Conservation (phyloP, 2,329 filamentous ascomycete species). For the Arthrobotrys megalospora region DNA sequence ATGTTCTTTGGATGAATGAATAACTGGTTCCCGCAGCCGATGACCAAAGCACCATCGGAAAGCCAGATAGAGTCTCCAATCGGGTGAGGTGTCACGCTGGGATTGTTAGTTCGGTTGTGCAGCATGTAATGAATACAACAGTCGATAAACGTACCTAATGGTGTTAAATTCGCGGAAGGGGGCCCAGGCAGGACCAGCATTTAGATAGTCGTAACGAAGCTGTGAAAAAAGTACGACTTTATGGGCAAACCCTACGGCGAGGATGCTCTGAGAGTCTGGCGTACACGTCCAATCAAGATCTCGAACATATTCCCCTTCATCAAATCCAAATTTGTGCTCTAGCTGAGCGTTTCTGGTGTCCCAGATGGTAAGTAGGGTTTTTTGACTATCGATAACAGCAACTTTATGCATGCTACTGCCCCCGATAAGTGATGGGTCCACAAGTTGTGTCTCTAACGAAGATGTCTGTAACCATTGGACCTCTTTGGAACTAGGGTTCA, state of each 20-base stretch:
- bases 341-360: conserved; percentile 85
- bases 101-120: conserved; percentile 1
- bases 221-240: conserved; percentile 86
- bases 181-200: conserved; percentile 90
- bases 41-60: conserved; percentile 84
- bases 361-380: conserved; percentile 89
- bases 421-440: conserved; percentile 81
- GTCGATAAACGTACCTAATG: conserved; percentile 70
- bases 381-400: conserved; percentile 81
- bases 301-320: conserved; percentile 80
- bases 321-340: conserved; percentile 78
- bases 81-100: conserved; percentile 81
- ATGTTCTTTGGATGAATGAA: conserved; percentile 87
- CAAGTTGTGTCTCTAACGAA: conserved; percentile 82
- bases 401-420: conserved; percentile 90
- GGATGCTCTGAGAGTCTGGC: conserved; percentile 86
- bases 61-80: conserved; percentile 96
- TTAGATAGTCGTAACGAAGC: conserved; percentile 91
- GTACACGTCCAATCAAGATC: conserved; percentile 96
- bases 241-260: conserved; percentile 93
- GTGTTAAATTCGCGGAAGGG: conserved; percentile 86
- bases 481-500: conserved; percentile 71
- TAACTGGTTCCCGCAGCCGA: conserved; percentile 91
- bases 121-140: background rate
- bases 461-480: conserved; percentile 87